These are phyloP conservation scores for Leptographium wingfieldii DNA, from an alignment of 2,329 filamentous ascomycete species.

Conservation along the genomic window DNA sequence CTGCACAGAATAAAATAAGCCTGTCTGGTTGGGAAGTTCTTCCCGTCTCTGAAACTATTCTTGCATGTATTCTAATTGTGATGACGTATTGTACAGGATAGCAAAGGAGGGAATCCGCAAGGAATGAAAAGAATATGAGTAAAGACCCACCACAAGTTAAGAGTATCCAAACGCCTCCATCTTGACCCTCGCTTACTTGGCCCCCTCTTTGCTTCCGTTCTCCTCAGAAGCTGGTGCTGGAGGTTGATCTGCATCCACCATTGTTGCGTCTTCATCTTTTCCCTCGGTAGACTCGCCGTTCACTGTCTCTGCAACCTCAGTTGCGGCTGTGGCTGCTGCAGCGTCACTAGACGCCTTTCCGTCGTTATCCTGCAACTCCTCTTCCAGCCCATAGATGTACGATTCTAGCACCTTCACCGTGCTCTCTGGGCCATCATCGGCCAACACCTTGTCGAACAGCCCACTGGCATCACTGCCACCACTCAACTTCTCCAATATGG, in stretches of 20 bases:
- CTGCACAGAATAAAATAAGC: neutral
- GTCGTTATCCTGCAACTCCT: neutral
- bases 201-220: neutral
- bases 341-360: neutral
- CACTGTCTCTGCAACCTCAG: neutral
- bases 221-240: neutral
- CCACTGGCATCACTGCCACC: conserved; percentile 23
- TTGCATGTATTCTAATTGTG: neutral
- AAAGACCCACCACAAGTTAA: neutral
- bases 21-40: neutral
- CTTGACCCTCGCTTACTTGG: neutral
- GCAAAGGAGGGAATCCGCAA: neutral
- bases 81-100: neutral
- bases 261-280: conserved; percentile 2
- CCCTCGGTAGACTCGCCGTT: neutral
- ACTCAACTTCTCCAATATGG: conserved; percentile 27
- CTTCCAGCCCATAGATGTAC: conserved; percentile 29
- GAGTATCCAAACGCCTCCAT: neutral
- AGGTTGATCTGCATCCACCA: neutral
- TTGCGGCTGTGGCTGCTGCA: neutral
- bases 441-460: conserved; percentile 37
- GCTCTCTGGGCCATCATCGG: conserved; percentile 34
- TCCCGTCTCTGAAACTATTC: neutral
- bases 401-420: conserved; percentile 35
- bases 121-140: too few species aligned